Conservation (phyloP, 495 filamentous ascomycete genomes). For the Opeltia flavorubescens region DNA sequence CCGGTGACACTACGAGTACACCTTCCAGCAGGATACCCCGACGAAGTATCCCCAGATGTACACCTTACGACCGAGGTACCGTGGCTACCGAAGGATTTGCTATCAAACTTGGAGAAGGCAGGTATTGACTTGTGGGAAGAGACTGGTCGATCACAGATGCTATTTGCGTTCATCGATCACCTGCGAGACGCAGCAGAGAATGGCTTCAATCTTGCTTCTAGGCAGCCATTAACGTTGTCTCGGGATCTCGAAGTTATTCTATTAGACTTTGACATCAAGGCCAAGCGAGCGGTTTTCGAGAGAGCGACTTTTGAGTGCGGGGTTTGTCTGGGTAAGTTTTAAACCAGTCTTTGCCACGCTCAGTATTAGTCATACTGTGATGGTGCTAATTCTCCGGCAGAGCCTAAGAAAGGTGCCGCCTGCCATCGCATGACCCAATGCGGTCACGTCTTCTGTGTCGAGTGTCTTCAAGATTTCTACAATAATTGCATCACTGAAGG, state of each 20-base stretch:
- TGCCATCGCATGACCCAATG: constrained; percentile 72
- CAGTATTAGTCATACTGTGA: background rate
- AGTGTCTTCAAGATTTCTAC: constrained; percentile 81
- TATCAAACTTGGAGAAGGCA: constrained; percentile 47
- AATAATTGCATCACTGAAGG: constrained; percentile 76
- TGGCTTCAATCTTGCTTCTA: constrained; percentile 55
- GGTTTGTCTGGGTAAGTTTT: constrained; percentile 51
- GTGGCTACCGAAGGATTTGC: constrained; percentile 52
- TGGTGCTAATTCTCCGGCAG: constrained; percentile 25
- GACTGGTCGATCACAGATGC: constrained; percentile 56
- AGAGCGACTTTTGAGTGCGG: constrained; percentile 80
- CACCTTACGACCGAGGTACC: constrained; percentile 47
- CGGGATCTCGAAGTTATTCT: constrained; percentile 53
- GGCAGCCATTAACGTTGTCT: constrained; percentile 34
- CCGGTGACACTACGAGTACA: constrained; percentile 52
- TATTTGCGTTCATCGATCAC: constrained; percentile 77
- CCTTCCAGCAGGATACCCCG: constrained; percentile 67
- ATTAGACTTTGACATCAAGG: constrained; percentile 65
- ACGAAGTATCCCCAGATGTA: constrained; percentile 47
- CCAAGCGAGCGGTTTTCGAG: constrained; percentile 60
- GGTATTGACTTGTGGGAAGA: constrained; percentile 66
- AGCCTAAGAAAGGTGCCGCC: constrained; percentile 75
- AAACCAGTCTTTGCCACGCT: background rate
- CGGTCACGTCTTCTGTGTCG: constrained; percentile 77
- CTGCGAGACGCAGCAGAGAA: constrained; percentile 67